Percentiles rank a stretch among this genome's conserved stretches.
Evolutionary conservation across 2,329 filamentous ascomycete species (phyloP).

Genomic region (Aspergillus eucalypticola): DNA sequence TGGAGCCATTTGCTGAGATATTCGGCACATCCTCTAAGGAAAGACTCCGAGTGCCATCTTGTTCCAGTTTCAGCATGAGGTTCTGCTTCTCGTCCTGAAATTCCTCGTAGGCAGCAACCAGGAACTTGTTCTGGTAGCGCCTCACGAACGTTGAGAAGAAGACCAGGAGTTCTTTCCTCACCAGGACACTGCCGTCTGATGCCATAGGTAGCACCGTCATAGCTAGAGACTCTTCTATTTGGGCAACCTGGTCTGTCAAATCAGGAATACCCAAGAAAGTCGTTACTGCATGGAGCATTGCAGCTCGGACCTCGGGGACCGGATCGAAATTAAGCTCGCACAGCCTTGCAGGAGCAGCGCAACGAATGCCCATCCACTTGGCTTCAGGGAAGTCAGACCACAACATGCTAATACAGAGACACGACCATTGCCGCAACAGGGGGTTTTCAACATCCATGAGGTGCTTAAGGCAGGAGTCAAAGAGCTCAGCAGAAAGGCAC

Average conservation of each 20-base stretch:
- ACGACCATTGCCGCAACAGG: constrained; percentile 90
- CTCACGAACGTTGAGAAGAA: constrained; percentile 91
- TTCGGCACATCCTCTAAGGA: constrained; percentile 22
- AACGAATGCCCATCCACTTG: constrained; percentile 92
- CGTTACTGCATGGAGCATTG: constrained; percentile 90
- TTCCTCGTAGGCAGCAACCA: constrained; percentile 90
- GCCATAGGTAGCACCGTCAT: constrained; percentile 88
- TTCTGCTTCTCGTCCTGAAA: constrained; percentile 79
- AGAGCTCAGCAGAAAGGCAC: constrained; percentile 85
- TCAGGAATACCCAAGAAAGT: constrained; percentile 93
- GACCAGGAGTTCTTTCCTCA: constrained; percentile 87
- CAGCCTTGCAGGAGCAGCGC: constrained; percentile 78
- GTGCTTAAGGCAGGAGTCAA: constrained; percentile 82
- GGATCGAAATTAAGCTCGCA: constrained; percentile 79
- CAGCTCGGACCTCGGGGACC: constrained; percentile 87
- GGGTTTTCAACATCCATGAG: constrained; percentile 84
- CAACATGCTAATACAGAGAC: constrained; percentile 89
- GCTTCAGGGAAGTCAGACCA: constrained; percentile 90
- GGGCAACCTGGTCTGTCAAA: constrained; percentile 83
- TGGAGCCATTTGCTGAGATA: constrained; percentile 24
- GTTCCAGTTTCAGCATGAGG: constrained; percentile 55
- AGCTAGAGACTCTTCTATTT: constrained; percentile 87
- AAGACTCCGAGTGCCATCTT: constrained; percentile 24
- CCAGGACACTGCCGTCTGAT: constrained; percentile 89
- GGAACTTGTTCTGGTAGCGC: constrained; percentile 87